Evolutionary conservation across 2,329 filamentous ascomycete genomes (phyloP), one percentile per base, ranked within the genome.

Genomic region (Nemania sp.): DNA sequence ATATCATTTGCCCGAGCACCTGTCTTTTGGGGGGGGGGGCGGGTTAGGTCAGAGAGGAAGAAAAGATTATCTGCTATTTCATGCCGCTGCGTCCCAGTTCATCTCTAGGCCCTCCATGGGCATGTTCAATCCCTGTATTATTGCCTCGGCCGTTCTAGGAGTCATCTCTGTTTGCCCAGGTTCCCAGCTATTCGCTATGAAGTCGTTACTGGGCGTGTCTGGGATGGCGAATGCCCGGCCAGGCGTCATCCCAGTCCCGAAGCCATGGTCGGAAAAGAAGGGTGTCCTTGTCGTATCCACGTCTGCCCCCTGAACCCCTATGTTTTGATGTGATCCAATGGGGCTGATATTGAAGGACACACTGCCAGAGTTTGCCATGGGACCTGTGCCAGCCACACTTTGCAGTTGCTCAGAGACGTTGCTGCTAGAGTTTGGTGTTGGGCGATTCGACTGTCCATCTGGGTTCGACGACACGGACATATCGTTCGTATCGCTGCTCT

Each of bases 41-140:
- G n/a, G n/a, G n/a, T n/a, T n/a, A n/a, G n/a, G n/a, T n/a, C n/a
- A 36, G n/a, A 41, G 6, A 40, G 22, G 6, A 30, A 14, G n/a
- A 22, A 15, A n/a, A n/a, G n/a, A n/a, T n/a, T n/a, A n/a, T n/a
- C n/a, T n/a, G 22, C 14, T 11, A 43, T 7, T 37, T 47, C 55
- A 64, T 17, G 66, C 54, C 9, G 62, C 59, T 7, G 65, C 68
- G 52, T 79, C 77, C 79, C 79, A 81, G 15, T 67, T 69, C 53
- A 80, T 69, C 59, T 82, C 81, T 79, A 86, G 83, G 9, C 78
- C 77, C 59, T 86, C 82, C 76, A 86, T 82, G 0, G 80, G 78
- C 22, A 53, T 61, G 49, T 77, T 79, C 77, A 84, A 69, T 7
- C 80, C 77, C 52, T 80, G 73, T 41, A 86, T 68, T 37, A 86